Evolutionary conservation across 2,329 filamentous ascomycete genomes (phyloP).

Genomic region (Fusarium sp.): DNA sequence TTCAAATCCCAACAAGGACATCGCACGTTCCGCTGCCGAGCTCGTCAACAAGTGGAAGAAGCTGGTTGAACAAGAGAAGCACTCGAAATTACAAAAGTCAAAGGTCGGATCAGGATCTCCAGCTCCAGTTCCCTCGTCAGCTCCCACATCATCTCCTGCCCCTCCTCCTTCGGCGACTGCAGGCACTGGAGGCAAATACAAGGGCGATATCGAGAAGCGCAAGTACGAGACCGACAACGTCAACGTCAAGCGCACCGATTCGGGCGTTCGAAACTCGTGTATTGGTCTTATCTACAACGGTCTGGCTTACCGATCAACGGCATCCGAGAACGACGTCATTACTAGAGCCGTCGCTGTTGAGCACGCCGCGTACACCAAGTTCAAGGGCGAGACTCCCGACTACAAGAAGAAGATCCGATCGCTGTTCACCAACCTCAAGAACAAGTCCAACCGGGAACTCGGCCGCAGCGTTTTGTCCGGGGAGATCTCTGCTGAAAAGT

Average conservation of each 20-base stretch:
- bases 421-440: conserved; percentile 94
- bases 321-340: conserved; percentile 77
- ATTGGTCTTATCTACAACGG: conserved; percentile 95
- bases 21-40: conserved; percentile 80
- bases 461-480: conserved; percentile 80
- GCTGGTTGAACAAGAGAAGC: conserved; percentile 75
- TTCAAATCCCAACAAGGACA: conserved; percentile 82
- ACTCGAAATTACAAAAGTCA: conserved; percentile 56
- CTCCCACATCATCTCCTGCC: conserved; percentile 63
- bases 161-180: conserved; percentile 57
- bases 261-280: conserved; percentile 81
- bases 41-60: conserved; percentile 91
- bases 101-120: conserved; percentile 54
- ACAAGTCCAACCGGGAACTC: conserved; percentile 84
- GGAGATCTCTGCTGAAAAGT: conserved; percentile 75
- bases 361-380: conserved; percentile 75
- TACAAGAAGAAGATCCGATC: conserved; percentile 93
- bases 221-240: conserved; percentile 85
- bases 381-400: conserved; percentile 75
- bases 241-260: conserved; percentile 79
- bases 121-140: conserved; percentile 62
- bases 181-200: conserved; percentile 60
- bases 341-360: conserved; percentile 85
- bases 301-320: conserved; percentile 76
- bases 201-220: conserved; percentile 80